Evolutionary conservation across 2,329 filamentous ascomycete genomes (phyloP), one percentile per base, ranked within the genome.

Genomic region (Ophiostoma ulmi): DNA sequence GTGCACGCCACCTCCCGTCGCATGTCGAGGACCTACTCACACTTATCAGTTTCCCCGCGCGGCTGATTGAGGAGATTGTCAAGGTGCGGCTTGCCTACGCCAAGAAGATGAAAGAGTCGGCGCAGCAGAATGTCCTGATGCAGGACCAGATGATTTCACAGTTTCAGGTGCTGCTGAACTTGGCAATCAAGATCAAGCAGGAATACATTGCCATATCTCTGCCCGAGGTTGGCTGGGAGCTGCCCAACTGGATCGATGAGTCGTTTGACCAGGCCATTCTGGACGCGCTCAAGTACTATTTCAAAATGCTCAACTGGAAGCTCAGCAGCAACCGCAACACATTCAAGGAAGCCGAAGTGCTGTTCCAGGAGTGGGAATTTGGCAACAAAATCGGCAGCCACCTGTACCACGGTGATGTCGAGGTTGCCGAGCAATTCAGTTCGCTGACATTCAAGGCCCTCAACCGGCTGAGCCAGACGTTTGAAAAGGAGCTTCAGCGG

Each of bases 241-340:
- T 98, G 70, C 95, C 95, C 2, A 93, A 94, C 10, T 97, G 94
- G 80, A 96, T 99, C 74, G 95, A 98, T 77, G 95, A 99, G 78
- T 93, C 93, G 61, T 99, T 98, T 76, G 95, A 98, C 78, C 87
- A 90, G 44, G 92, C 96, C 22, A 92, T 98, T 11, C 81, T 99
- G 63, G 94, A 97, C 76, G 94, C 94, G 0, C 83, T 99, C 75
- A 96, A 94, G 78, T 98, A 97, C 79, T 99, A 99, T 80, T 99
- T 99, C 85, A 95, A 94, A 79, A 94, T 99, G 87, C 84, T 99
- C 64, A 97, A 98, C 78, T 98, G 94, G 93, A 98, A 98, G 80
- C 83, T 99, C 69, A 94, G 91, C 75, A 92, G 93, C 70, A 98
- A 98, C 83, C 98, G 97, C 79, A 99, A 98, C 81, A 97, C 94